Evolutionary conservation across 2,329 filamentous ascomycete genomes (phyloP).

Genomic region (Fusarium pseudoanthophilum): DNA sequence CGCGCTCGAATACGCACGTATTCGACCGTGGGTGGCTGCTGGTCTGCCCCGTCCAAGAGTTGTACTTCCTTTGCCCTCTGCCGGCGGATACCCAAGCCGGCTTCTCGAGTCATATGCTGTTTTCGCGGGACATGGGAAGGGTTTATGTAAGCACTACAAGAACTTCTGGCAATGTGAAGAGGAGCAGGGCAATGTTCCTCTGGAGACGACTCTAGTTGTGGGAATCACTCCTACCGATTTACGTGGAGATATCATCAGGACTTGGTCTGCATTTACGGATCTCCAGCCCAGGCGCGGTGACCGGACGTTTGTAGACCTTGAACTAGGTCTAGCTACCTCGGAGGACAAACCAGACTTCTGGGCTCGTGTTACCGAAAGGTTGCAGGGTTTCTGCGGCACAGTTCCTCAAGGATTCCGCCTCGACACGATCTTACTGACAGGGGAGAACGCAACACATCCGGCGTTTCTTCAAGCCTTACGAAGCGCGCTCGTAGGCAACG

Average conservation of each 20-base stretch:
- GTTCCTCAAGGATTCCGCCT: not conserved
- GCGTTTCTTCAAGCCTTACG: not conserved
- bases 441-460: constrained; percentile 15
- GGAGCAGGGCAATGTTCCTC: not conserved
- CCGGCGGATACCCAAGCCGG: not conserved
- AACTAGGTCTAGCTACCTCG: not conserved
- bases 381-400: not conserved
- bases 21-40: not conserved
- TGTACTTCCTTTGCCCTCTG: not conserved
- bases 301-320: not conserved
- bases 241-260: constrained; percentile 4
- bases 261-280: not conserved
- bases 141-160: constrained; percentile 6
- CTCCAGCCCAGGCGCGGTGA: not conserved
- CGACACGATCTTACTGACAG: not conserved
- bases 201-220: not conserved
- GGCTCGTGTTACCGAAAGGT: not conserved
- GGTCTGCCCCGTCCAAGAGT: not conserved
- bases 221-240: constrained; percentile 5
- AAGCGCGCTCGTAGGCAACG: not conserved
- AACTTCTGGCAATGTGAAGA: not conserved
- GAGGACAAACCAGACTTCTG: not conserved
- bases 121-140: constrained; percentile 2
- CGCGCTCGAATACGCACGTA: not conserved
- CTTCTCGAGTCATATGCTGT: constrained; percentile 8